Evolutionary conservation across 371 early-diverging fungal species (phyloP), one percentile per base, ranked within the genome.

Genomic region (Mortierella sp.): DNA sequence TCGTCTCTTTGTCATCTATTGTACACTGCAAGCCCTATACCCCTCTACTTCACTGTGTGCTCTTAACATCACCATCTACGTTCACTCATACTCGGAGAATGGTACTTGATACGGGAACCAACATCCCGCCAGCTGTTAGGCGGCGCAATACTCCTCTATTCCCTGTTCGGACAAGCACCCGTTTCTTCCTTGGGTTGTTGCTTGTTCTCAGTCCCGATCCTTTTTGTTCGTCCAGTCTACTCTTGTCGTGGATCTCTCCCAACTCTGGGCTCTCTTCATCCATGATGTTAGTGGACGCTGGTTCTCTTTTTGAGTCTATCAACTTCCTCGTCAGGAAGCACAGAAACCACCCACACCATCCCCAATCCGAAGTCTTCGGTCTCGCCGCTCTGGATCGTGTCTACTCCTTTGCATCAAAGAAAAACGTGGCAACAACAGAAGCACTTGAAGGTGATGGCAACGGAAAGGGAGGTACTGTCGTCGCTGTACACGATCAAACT

Each of bases 151-250:
- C n/a, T n/a, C n/a, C n/a, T n/a, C n/a, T n/a, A n/a, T n/a, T n/a
- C n/a, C n/a, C n/a, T n/a, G n/a, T n/a, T n/a, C n/a, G n/a, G n/a
- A 56, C 57, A 18, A 54, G 51, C 23, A 57, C 52, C 8, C 64
- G 59, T 2, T 41, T 68, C 21, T 47, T 73, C 14, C n/a, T 73
- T 1, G 74, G 68, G 13, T 48, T 60, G 3, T 24, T 73, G 41
- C 54, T 73, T 0, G 38, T 73, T 23, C 68, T 73, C 28, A 16
- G 68, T 1, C 72, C 66, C 19, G 56, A 51, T 14, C 24, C 67
- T 6, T 31, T 49, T 8, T 34, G 52, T n/a, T 27, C 53, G 13
- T 58, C 51, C 13, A 26, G 14, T 5, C 26, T 49, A 38, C 5
- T 43, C 4, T 47, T 48, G 0, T 34, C 74, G 42, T 50, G 56